Conservation (phyloP, 208 protist species). For the Leptomonas pyrrhocoris region DNA sequence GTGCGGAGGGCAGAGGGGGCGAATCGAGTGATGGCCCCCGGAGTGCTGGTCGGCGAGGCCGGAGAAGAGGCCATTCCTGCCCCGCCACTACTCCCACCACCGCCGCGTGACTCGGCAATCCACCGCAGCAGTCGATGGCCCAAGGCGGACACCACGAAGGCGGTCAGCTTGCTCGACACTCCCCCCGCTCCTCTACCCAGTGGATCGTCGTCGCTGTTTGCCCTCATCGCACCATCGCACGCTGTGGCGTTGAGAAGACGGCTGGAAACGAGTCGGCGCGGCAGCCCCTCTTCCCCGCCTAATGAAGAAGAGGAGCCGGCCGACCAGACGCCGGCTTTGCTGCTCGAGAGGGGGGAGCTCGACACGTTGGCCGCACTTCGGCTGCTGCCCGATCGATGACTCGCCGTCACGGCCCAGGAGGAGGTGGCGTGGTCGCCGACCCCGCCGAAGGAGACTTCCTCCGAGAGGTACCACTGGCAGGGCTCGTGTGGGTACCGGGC, state of each 20-base stretch:
- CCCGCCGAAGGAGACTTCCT: slow-evolving; percentile 25
- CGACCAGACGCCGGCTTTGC: not conserved
- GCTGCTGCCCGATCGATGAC: slow-evolving; percentile 5
- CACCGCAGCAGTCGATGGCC: slow-evolving; percentile 24
- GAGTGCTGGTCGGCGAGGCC: not conserved
- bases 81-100: not conserved
- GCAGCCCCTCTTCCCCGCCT: slow-evolving; percentile 1
- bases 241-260: slow-evolving; percentile 5
- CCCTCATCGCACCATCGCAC: not conserved
- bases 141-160: slow-evolving; percentile 19
- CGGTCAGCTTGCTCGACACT: slow-evolving; percentile 15
- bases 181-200: not conserved
- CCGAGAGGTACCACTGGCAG: slow-evolving; percentile 49
- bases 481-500: slow-evolving; percentile 47
- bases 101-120: slow-evolving; percentile 18
- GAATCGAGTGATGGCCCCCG: too few species aligned
- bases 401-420: slow-evolving; percentile 27
- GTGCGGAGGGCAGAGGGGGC: not conserved
- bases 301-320: not conserved
- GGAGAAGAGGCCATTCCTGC: too few species aligned
- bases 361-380: not conserved
- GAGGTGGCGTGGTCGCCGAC: slow-evolving; percentile 25
- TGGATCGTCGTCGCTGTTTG: not conserved
- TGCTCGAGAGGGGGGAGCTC: not conserved
- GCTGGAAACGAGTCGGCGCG: slow-evolving; percentile 1